Percentiles rank a stretch among this genome's conserved stretches.
phyloP scores from a whole-genome alignment of 1,284 basidiomycete species.

The Rhodofomes roseus region DNA sequence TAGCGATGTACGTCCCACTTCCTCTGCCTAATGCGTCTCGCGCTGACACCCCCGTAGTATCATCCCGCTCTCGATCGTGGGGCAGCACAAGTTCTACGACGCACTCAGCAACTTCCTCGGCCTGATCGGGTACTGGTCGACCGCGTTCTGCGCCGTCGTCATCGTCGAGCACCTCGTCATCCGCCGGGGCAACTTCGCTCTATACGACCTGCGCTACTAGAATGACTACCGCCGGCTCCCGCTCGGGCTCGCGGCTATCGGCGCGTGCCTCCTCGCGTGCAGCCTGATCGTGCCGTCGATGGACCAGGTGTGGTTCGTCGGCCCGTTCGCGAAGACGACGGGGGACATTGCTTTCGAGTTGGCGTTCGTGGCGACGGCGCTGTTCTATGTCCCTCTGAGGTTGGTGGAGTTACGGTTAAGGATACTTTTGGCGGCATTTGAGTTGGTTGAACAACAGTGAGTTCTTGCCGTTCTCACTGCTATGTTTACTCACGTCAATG shows the following conservation, averaged over 20 bases:
- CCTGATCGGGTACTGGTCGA: conserved; percentile 72
- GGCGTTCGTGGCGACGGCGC: conserved; percentile 48
- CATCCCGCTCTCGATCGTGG: conserved; percentile 64
- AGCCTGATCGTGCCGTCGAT: conserved; percentile 65
- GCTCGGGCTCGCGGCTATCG: conserved; percentile 58
- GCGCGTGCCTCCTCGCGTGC: conserved; percentile 47
- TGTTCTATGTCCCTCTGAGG: conserved; percentile 60
- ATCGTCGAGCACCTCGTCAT: conserved; percentile 64
- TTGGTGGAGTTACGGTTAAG: conserved; percentile 31
- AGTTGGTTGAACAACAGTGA: no score
- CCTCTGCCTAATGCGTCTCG: background rate
- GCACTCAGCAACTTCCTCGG: conserved; percentile 68
- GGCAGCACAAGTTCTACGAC: conserved; percentile 62
- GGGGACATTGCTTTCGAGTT: conserved; percentile 78
- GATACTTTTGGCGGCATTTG: no score
- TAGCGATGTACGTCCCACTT: conserved; percentile 61
- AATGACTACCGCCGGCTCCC: conserved; percentile 54
- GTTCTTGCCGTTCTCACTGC: no score
- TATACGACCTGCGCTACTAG: conserved; percentile 55
- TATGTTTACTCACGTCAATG: no score
- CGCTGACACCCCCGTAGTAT: conserved; percentile 18
- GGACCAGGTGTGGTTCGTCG: conserved; percentile 70
- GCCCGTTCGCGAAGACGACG: conserved; percentile 64
- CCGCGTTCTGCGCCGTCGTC: conserved; percentile 56
- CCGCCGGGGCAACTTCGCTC: conserved; percentile 43